Evolutionary conservation across 1,284 basidiomycete species (phyloP).

Genomic region (Boletus smithii): DNA sequence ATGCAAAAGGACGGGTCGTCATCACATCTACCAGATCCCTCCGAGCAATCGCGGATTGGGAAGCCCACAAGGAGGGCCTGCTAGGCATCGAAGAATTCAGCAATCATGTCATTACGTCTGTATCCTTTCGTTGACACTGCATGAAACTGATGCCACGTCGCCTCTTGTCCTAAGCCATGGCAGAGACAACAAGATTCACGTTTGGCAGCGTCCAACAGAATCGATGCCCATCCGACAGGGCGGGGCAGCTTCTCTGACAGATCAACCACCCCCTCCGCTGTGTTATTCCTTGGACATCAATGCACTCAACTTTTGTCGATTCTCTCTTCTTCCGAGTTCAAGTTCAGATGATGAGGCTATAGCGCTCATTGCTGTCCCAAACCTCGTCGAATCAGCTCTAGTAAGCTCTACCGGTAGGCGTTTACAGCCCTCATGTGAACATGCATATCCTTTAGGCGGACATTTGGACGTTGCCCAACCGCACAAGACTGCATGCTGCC

Average conservation of each 20-base stretch:
- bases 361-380: conserved; percentile 76
- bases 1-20: conserved; percentile 67
- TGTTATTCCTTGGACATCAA: conserved; percentile 78
- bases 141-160: background rate
- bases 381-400: conserved; percentile 81
- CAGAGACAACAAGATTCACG: conserved; percentile 78
- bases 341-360: conserved; percentile 14
- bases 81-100: conserved; percentile 76
- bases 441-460: conserved; percentile 60
- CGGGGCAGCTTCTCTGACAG: conserved; percentile 52
- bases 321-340: conserved; percentile 49
- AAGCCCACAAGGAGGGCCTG: conserved; percentile 72
- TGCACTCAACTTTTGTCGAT: conserved; percentile 86
- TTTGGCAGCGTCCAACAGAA: conserved; percentile 58
- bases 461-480: conserved; percentile 67
- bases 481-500: conserved; percentile 72
- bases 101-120: conserved; percentile 67
- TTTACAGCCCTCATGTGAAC: conserved; percentile 1
- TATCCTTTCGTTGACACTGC: background rate
- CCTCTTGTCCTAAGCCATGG: conserved; percentile 52
- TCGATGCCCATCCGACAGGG: conserved; percentile 43
- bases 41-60: conserved; percentile 70
- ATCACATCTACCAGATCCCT: conserved; percentile 71
- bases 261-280: conserved; percentile 49
- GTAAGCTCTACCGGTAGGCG: conserved; percentile 41